phyloP scores from a whole-genome alignment of 225 moss, liverwort and hornwort genomes.

The Climacium dendroides region DNA sequence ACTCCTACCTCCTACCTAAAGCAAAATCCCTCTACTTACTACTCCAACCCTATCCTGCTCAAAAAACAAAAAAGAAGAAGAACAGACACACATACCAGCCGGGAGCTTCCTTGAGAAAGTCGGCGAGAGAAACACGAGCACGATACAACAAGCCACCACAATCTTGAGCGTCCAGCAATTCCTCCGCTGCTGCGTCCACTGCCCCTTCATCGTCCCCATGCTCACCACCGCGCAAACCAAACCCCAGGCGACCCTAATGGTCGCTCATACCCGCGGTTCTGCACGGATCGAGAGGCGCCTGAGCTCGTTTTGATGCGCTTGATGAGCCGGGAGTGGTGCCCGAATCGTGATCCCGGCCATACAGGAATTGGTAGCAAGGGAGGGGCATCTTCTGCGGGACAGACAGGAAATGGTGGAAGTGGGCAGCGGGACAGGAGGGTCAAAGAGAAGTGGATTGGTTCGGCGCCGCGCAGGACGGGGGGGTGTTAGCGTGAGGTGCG shows the following conservation, averaged over 20 bases:
- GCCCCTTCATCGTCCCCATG: background rate
- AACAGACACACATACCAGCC: background rate
- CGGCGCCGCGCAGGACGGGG: background rate
- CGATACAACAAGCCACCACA: constrained; percentile 22
- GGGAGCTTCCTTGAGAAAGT: constrained; percentile 12
- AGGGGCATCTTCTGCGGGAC: background rate
- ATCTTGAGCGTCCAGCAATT: constrained; percentile 9
- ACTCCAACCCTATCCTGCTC: background rate
- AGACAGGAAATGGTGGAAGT: background rate
- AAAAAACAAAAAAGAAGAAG: background rate
- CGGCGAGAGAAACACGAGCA: constrained; percentile 17
- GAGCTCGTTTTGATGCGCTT: background rate
- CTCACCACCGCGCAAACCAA: background rate
- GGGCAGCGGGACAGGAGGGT: background rate
- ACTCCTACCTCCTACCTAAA: background rate
- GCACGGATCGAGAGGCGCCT: background rate
- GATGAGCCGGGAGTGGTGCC: background rate
- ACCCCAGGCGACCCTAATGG: background rate
- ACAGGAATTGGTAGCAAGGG: background rate
- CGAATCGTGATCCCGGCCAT: background rate
- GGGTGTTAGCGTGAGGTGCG: background rate
- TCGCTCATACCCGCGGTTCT: background rate
- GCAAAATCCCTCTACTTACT: background rate
- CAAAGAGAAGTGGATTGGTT: background rate
- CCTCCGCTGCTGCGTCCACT: background rate